A percentile compares a stretch with the other conserved stretches of the same genome.
phyloP scores from a whole-genome alignment of 768 basidiomycete species.

The Psilocybe sp. region DNA sequence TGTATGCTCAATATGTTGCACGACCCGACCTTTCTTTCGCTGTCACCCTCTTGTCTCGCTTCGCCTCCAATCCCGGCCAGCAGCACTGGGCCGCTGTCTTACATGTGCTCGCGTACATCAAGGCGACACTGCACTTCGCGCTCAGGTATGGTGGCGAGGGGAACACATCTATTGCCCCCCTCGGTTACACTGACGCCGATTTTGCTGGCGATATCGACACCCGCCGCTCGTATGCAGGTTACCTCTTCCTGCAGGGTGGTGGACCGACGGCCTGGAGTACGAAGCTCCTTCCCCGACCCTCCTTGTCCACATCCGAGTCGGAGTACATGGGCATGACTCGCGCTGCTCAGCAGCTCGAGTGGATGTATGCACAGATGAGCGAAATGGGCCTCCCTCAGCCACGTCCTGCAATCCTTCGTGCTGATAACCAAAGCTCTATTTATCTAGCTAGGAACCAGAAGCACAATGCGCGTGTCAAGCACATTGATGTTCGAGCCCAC shows the following conservation, averaged over 20 bases:
- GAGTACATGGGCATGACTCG: no score
- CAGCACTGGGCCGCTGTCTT: slow-evolving; percentile 12
- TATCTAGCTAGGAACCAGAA: slow-evolving; percentile 2
- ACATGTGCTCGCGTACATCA: background rate
- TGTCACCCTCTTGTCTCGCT: slow-evolving; percentile 13
- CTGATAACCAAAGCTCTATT: slow-evolving; percentile 20
- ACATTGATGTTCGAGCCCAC: background rate
- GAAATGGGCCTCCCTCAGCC: slow-evolving; percentile 17
- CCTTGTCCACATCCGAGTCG: no score
- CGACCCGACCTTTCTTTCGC: slow-evolving; percentile 19
- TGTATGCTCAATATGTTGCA: slow-evolving; percentile 22
- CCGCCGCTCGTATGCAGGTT: slow-evolving; percentile 25
- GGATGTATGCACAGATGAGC: slow-evolving; percentile 22
- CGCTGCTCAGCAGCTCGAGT: no score
- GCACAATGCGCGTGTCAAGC: slow-evolving; percentile 5
- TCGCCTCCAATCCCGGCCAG: slow-evolving; percentile 19
- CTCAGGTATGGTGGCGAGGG: no score
- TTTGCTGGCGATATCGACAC: slow-evolving; percentile 17
- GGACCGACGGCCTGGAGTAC: slow-evolving; percentile 27
- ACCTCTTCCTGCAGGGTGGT: slow-evolving; percentile 24
- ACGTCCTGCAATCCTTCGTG: no score
- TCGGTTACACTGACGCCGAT: slow-evolving; percentile 22
- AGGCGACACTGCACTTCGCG: no score
- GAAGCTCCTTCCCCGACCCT: slow-evolving; percentile 19
- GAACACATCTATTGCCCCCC: background rate